Base-by-base conservation (phyloP, 1,139 yeast species). In the Yamadazyma conglobata region DNA sequence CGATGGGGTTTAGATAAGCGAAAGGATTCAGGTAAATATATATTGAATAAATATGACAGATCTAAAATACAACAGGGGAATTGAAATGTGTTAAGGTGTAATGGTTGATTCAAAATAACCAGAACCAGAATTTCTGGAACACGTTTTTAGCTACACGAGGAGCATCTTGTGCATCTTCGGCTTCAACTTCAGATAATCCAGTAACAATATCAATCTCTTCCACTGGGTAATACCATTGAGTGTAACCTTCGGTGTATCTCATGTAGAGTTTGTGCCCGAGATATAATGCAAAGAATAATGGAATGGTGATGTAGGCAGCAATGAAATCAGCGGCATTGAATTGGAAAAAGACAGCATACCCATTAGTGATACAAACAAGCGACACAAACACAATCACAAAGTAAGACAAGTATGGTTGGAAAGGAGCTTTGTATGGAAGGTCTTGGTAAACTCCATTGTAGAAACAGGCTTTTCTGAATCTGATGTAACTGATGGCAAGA, bases 381-480 rank as follows among this genome's bases (percentile, higher is more conserved):
- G 58, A 34, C 35, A 70, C 56, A 38, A 70, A 60, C 15, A 54
- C 38, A 4, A 73, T 68, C 24, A 65, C 66, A 28, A 70, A 56
- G 46, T 56, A 69, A 4, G 74, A 58, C 14, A 63, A 59, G 40
- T 52, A 68, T 14, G 73, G 73, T 48, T 65, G 73, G 36, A 62
- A 58, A 11, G 63, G 61, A 1, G 74, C 57, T 31, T 49, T 59
- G 52, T 58, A 75, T 5, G 58, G 51, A 40, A 68, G 47, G 10
- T 47, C 44, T 28, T 64, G 42, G 22, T 39, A 37, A 12, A 47
- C 22, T 9, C 56, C 57, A 35, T 70, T 69, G 42, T 40, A 55
- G 4, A 40, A 44, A 39, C 73, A 57, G 13, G 79, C 82, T 44
- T 63, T 68, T 56, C 77, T 71, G 66, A 72, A 75, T 52, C 79